Conservation (phyloP, 208 protist genomes). For the Crithidia bombi region DNA sequence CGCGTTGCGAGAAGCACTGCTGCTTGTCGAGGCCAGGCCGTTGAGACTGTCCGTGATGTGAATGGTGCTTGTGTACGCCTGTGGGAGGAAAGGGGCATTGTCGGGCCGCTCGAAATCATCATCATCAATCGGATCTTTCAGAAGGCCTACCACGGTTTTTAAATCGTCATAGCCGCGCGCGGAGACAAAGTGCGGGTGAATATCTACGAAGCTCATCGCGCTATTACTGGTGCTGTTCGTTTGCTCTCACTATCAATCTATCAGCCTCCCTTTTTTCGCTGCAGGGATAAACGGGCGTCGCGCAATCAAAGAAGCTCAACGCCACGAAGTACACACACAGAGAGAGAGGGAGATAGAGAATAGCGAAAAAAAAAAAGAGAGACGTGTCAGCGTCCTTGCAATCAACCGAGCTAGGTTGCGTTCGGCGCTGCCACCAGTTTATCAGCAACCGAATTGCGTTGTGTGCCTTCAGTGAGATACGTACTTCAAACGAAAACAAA, state of each 20-base stretch:
- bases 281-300: neutral
- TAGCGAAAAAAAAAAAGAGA: slow-evolving; percentile 1
- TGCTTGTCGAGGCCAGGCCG: neutral
- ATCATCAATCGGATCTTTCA: slow-evolving; percentile 32
- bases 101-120: slow-evolving; percentile 8
- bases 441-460: no score
- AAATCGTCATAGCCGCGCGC: slow-evolving; percentile 32
- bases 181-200: slow-evolving; percentile 31
- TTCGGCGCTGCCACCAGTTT: no score
- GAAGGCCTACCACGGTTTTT: slow-evolving; percentile 13
- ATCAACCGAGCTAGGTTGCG: no score
- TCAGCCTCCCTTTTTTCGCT: neutral
- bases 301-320: neutral
- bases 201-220: slow-evolving; percentile 27
- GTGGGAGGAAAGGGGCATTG: slow-evolving; percentile 23
- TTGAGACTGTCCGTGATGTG: slow-evolving; percentile 25
- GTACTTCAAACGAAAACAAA: no score
- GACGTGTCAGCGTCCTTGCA: no score
- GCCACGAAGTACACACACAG: no score
- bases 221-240: neutral
- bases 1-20: neutral
- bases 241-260: neutral
- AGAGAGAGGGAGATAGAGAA: neutral
- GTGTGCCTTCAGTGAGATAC: no score
- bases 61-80: slow-evolving; percentile 25